A percentile compares a stretch with the other conserved stretches of the same genome.
phyloP scores from a whole-genome alignment of 768 basidiomycete genomes.

The Cystobasidium onofrii region DNA sequence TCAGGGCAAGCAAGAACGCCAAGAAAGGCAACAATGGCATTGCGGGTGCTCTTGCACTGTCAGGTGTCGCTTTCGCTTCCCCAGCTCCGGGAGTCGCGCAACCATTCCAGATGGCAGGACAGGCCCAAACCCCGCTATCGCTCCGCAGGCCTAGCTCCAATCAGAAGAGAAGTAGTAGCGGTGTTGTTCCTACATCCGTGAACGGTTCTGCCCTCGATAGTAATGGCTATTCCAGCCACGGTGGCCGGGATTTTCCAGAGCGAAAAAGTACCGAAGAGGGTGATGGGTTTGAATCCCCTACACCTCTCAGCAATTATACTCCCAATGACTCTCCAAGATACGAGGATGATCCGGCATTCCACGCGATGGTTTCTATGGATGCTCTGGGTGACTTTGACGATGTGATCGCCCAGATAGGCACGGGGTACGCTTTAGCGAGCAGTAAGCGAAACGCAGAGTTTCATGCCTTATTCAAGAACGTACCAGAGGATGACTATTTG shows the following conservation, averaged over 20 bases:
- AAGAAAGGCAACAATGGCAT: constrained; percentile 20
- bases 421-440: constrained; percentile 80
- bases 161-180: neutral
- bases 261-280: constrained; percentile 20
- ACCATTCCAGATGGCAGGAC: constrained; percentile 12
- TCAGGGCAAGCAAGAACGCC: neutral
- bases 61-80: constrained; percentile 34
- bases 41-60: constrained; percentile 35
- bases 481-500: constrained; percentile 92
- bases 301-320: constrained; percentile 25
- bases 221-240: neutral
- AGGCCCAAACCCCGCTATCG: neutral
- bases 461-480: constrained; percentile 77
- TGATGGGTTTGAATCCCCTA: constrained; percentile 19
- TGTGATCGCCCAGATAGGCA: constrained; percentile 39
- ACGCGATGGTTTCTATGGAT: constrained; percentile 37
- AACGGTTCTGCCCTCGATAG: neutral
- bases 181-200: neutral
- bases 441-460: constrained; percentile 91
- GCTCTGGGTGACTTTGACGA: constrained; percentile 41
- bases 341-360: constrained; percentile 24
- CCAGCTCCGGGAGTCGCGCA: constrained; percentile 28
- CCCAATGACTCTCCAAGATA: constrained; percentile 24
- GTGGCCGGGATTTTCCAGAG: neutral
- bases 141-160: neutral